These are phyloP conservation scores for Acacia pycnantha DNA, from an alignment of 331 rosid species.

Conservation along the genomic window DNA sequence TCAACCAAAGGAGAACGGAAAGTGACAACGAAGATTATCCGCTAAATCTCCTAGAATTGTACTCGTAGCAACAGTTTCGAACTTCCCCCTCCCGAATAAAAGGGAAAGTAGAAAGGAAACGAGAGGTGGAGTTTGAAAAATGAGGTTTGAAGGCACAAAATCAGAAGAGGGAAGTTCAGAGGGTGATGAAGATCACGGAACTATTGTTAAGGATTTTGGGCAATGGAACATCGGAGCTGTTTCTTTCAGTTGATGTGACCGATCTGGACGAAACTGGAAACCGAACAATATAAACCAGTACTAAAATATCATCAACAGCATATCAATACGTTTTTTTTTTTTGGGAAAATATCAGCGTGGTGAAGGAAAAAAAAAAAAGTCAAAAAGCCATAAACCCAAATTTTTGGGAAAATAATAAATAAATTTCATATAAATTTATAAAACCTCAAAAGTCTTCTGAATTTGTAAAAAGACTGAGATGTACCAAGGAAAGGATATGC, in stretches of 20 bases:
- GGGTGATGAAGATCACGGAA: slow-evolving; percentile 12
- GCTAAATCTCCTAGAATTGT: not conserved
- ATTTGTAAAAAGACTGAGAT: too few species aligned
- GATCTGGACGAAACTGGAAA: slow-evolving; percentile 29
- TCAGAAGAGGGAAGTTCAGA: not conserved
- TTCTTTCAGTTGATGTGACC: slow-evolving; percentile 16
- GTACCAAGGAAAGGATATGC: too few species aligned
- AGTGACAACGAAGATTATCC: not conserved
- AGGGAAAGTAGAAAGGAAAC: not conserved
- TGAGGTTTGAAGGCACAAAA: not conserved
- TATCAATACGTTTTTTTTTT: not conserved
- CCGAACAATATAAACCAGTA: not conserved
- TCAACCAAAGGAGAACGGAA: slow-evolving; percentile 19
- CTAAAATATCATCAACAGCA: not conserved
- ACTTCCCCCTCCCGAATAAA: not conserved
- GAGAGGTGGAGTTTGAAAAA: not conserved
- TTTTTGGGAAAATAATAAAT: too few species aligned
- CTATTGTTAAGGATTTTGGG: not conserved
- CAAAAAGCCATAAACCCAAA: too few species aligned
- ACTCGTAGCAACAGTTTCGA: slow-evolving; percentile 1
- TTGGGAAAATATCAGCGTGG: too few species aligned
- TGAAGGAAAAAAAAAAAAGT: too few species aligned
- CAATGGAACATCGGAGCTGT: slow-evolving; percentile 18
- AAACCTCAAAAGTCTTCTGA: too few species aligned
- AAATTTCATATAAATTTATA: too few species aligned